Percentiles rank a stretch among this genome's conserved stretches.
Conservation (phyloP, 768 basidiomycete genomes). For the Arthromyces matolae region DNA sequence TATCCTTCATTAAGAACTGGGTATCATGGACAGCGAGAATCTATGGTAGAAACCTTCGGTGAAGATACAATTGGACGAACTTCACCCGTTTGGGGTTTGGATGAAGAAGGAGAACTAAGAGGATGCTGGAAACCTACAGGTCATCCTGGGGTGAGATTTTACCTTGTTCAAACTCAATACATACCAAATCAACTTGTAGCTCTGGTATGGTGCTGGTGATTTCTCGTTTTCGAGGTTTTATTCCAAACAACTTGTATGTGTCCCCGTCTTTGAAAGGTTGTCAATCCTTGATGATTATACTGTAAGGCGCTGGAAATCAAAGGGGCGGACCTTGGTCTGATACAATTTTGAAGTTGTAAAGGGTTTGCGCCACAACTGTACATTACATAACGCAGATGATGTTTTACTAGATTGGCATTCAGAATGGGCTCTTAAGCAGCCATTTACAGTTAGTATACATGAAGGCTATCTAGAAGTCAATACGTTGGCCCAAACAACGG, state of each 20-base stretch:
- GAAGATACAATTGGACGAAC: constrained; percentile 29
- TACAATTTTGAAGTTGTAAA: constrained; percentile 4
- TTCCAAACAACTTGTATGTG: constrained; percentile 35
- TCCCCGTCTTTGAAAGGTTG: neutral
- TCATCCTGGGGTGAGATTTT: constrained; percentile 34
- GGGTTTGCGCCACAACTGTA: neutral
- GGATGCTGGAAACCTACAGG: constrained; percentile 38
- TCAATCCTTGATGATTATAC: neutral
- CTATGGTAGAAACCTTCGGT: constrained; percentile 31
- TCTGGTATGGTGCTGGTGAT: constrained; percentile 40
- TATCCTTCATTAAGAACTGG: constrained; percentile 15
- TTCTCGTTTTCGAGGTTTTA: constrained; percentile 27
- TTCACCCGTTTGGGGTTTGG: constrained; percentile 33
- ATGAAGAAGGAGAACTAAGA: constrained; percentile 38
- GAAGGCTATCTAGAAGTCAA: too few relatives aligned
- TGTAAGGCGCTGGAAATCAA: constrained; percentile 32
- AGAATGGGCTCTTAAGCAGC: too few relatives aligned
- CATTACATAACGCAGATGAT: too few relatives aligned
- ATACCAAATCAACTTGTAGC: too few relatives aligned
- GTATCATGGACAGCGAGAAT: constrained; percentile 28
- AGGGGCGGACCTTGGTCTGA: constrained; percentile 27
- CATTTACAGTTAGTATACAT: too few relatives aligned
- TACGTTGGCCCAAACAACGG: too few relatives aligned
- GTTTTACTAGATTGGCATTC: too few relatives aligned
- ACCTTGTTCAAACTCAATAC: neutral